Evolutionary conservation across 169 alveolate genomes (phyloP).

Genomic region (Plasmodium cynomolgi): DNA sequence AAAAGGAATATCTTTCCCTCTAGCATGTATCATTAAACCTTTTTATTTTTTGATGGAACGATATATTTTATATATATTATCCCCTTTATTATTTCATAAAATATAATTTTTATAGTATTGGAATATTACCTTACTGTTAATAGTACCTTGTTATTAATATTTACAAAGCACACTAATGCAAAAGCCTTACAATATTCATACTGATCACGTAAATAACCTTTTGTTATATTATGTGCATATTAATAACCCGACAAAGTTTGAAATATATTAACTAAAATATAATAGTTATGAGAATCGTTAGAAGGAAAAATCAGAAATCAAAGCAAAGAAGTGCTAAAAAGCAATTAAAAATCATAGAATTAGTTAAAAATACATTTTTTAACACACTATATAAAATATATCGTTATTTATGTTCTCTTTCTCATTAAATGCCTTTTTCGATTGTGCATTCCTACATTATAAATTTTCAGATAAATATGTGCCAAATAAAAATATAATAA

Average conservation of each 20-base stretch:
- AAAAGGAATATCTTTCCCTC: not conserved
- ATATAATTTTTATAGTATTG: not conserved
- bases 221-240: not conserved
- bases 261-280: not conserved
- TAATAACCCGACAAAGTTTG: not conserved
- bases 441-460: not conserved
- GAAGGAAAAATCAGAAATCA: not conserved
- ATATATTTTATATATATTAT: not conserved
- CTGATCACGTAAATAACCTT: not conserved
- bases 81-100: not conserved
- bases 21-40: not conserved
- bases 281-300: not conserved
- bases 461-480: not conserved
- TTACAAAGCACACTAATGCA: not conserved
- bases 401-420: not conserved
- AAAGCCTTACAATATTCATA: not conserved
- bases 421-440: not conserved
- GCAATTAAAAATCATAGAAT: not conserved
- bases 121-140: not conserved
- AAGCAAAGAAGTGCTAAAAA: not conserved
- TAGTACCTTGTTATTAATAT: not conserved
- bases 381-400: not conserved
- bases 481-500: not conserved
- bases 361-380: not conserved
- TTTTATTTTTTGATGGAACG: not conserved